Evolutionary conservation across 805 yeast species (phyloP).

Genomic region (Henningerozyma blattae): DNA sequence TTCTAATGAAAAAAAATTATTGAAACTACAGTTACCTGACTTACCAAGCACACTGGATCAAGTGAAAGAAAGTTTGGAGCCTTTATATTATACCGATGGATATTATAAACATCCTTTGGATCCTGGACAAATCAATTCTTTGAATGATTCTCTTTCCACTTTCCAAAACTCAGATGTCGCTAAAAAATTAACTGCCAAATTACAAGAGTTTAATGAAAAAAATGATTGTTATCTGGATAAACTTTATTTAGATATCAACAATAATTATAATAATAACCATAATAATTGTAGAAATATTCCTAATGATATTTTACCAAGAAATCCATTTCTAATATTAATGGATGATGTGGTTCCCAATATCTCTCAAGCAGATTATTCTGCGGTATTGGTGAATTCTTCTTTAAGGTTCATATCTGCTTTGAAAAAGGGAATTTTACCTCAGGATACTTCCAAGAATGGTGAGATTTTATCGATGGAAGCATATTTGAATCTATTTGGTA

Average conservation of each 20-base stretch:
- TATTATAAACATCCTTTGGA: conserved; percentile 25
- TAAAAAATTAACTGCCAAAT: conserved; percentile 39
- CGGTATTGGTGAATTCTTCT: conserved; percentile 53
- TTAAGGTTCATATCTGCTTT: conserved; percentile 53
- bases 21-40: conserved; percentile 53
- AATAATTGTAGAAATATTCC: conserved; percentile 46
- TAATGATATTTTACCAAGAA: conserved; percentile 62
- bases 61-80: conserved; percentile 44
- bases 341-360: conserved; percentile 61
- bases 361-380: conserved; percentile 55
- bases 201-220: conserved; percentile 32
- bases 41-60: conserved; percentile 39
- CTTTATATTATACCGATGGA: conserved; percentile 44
- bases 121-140: conserved; percentile 17
- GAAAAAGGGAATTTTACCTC: conserved; percentile 39
- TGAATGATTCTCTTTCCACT: conserved; percentile 32
- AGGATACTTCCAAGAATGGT: conserved; percentile 41
- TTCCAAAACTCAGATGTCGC: conserved; percentile 35
- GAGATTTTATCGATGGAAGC: conserved; percentile 56
- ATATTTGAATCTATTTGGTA: conserved; percentile 54
- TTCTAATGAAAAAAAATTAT: conserved; percentile 26
- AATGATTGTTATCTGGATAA: conserved; percentile 45
- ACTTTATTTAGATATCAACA: conserved; percentile 29
- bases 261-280: too few relatives aligned
- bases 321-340: conserved; percentile 63